Evolutionary conservation across 2,329 filamentous ascomycete genomes (phyloP).

Genomic region (Sphaerulina populicola): DNA sequence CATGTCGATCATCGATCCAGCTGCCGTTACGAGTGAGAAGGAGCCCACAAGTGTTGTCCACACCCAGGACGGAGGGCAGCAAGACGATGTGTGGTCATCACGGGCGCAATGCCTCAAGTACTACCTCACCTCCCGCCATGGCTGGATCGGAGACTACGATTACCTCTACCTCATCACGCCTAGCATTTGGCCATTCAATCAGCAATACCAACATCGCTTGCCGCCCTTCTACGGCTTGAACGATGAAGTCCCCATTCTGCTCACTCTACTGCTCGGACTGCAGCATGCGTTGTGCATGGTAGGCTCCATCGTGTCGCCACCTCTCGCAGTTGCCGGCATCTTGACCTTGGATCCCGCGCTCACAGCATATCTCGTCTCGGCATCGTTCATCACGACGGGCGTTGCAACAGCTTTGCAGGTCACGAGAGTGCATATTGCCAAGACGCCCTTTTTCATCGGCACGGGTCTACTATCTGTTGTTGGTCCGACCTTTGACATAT

Average conservation of each 20-base stretch:
- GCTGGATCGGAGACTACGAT: conserved; percentile 9
- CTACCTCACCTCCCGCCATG: conserved; percentile 7
- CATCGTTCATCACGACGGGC: conserved; percentile 10
- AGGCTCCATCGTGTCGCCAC: conserved; percentile 8
- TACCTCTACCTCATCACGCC: conserved; percentile 13
- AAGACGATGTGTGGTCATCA: neutral
- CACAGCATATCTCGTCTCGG: conserved; percentile 10
- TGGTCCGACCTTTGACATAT: conserved; percentile 11
- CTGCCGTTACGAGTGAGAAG: neutral
- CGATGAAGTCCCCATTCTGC: conserved; percentile 11
- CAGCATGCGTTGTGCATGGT: conserved; percentile 12
- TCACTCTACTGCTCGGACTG: conserved; percentile 9
- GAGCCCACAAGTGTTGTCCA: neutral
- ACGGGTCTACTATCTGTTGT: conserved; percentile 8
- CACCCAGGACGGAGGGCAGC: neutral
- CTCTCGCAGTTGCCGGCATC: conserved; percentile 6
- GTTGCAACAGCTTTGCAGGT: conserved; percentile 11
- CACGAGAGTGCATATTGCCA: conserved; percentile 7
- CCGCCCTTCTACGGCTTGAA: conserved; percentile 9
- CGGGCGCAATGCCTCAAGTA: neutral
- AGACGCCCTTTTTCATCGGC: conserved; percentile 9
- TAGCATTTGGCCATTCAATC: conserved; percentile 11
- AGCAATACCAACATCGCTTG: conserved; percentile 1
- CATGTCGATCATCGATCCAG: neutral
- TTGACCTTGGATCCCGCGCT: conserved; percentile 2